Evolutionary conservation across 257 asterid genomes (phyloP), one percentile per base, ranked within the genome.

Genomic region (Nicotiana tabacum): DNA sequence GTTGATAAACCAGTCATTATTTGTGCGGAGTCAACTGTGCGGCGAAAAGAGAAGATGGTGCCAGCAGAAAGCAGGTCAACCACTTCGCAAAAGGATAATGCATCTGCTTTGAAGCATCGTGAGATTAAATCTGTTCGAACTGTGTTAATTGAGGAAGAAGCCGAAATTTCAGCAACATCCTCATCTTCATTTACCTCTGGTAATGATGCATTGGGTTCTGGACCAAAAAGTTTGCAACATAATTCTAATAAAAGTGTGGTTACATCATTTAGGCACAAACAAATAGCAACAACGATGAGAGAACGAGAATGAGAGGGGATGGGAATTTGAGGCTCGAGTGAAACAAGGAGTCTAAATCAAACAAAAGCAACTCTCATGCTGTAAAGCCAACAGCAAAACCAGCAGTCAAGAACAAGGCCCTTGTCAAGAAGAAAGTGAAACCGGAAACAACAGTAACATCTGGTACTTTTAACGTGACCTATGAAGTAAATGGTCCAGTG

Each of bases 331-430:
- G n/a, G n/a, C n/a, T n/a, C n/a, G n/a, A n/a, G n/a, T n/a, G n/a
- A n/a, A n/a, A n/a, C 77, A 92, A 85, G 88, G 97, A 88, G 17
- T 77, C 82, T 80, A 89, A 85, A 85, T 67, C 91, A 57, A 82
- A 81, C 16, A 88, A 90, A 90, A 91, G 79, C 86, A 77, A 88
- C 18, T 55, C 92, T 9, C 91, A 93, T 58, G 83, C 88, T 29
- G 88, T 85, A 84, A 95, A 91, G 86, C 95, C 97, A 29, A 91
- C 48, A 43, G 11, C 86, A 32, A 95, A 90, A 86, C 97, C 97
- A 37, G 92, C 87, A 32, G 68, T 77, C 82, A 90, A 88, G 87
- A 92, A 87, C 87, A 95, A 89, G 97, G 89, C 81, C 84, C 78
- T 85, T 24, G 35, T 78, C 78, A 84, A 85, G 66, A 92, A 88